Base-by-base conservation (phyloP, 2,329 filamentous ascomycete species). In the Penicillium expansum region DNA sequence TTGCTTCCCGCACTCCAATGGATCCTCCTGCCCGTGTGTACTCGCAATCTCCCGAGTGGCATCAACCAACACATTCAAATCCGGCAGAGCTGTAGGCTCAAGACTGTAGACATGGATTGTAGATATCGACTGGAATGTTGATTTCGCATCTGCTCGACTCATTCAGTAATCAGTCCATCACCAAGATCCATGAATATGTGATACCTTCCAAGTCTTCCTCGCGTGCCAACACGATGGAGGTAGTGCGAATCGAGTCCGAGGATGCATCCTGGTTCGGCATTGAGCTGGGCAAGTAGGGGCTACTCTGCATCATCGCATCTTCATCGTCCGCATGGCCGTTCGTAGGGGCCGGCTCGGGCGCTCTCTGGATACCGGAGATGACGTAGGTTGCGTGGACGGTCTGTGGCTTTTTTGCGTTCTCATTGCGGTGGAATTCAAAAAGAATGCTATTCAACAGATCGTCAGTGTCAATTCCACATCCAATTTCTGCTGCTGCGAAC, bases 371-470 rank as follows among this genome's bases (percentile, higher is more conserved):
- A 38, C 93, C 94, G 49, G 87, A 89, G 44, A 99, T 71, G 48
- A 97, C 79, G 75, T 97, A 99, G n/a, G 92, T 97, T 43, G 93
- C 94, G 76, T 95, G 85, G n/a, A 97, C 80, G 27, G 86, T 87
- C 22, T 85, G 83, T 0, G 89, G 82, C 59, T 86, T 88, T 73
- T 88, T 90, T 53, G 79, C 81, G 73, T 92, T 96, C 71, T 96
- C 89, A 55, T 81, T 84, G 60, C 82, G 81, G 72, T 97, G 85
- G 65, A 96, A 97, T 32, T 96, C 90, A 74, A 85, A 95, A 16
- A 92, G 85, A 84, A 94, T 95, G 73, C 88, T 96, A 51, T 18
- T 62, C 13, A 5, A 44, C 55, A 11, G 62, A 57, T 6, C 1
- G 5, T 45, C 74, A 55, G 24, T 41, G 7, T 35, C 33, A 29